Evolutionary conservation across 169 alveolate species (phyloP), one percentile per base, ranked within the genome.

Genomic region (Babesia sp.): DNA sequence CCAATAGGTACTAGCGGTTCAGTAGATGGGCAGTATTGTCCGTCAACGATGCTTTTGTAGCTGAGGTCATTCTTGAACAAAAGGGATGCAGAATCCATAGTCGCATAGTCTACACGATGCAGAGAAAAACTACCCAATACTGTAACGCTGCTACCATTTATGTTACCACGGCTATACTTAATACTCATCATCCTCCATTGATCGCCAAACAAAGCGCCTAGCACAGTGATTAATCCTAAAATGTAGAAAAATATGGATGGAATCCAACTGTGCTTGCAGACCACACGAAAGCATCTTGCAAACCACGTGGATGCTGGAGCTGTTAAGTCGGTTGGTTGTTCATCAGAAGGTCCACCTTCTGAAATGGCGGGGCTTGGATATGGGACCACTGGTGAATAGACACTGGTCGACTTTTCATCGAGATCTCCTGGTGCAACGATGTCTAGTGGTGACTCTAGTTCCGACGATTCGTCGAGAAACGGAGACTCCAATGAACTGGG

Each of bases 121-220:
- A 61, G 6, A 42, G 57, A 26, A 24, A 14, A 20, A 24, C 18
- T 37, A 41, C 72, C 72, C 11, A 61, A 31, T 44, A 61, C 20
- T 7, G 72, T 61, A 4, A 3, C 6, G 22, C 72, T 61, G 24
- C 5, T 2, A 16, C 72, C 72, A 39, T 2, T 45, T n/a, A 34
- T 58, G 2, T 18, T 26, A n/a, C 39, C 41, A 28, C 9, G 9
- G 3, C 36, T 5, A 42, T 61, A 45, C 4, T 44, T 24, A 3
- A 61, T 61, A 6, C 34, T 3, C 5, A 6, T 31, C 11, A 11
- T 5, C 5, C 56, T 36, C 72, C 72, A 61, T 29, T 28, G 4
- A 22, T 61, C 72, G 9, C n/a, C 61, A 9, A 7, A 4, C 8
- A 54, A 11, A 4, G 61, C 36, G 11, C 11, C 6, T 3, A 61